These are phyloP conservation scores for Dactylellina drechsleri DNA, from an alignment of 2,329 filamentous ascomycete genomes.

Conservation along the genomic window DNA sequence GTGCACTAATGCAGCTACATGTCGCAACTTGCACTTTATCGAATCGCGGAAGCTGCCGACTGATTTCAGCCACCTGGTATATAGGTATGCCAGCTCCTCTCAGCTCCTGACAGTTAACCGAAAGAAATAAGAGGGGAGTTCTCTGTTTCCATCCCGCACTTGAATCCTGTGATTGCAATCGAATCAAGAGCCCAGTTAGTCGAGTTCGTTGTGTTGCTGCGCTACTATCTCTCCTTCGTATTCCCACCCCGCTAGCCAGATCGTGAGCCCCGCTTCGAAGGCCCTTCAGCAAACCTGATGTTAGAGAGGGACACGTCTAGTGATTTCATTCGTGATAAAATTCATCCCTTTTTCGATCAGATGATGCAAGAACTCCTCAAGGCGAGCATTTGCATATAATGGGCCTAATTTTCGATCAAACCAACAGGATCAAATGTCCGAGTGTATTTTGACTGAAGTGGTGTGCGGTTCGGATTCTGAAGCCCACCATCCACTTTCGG, in stretches of 20 bases:
- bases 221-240: conserved; percentile 25
- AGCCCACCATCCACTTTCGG: conserved; percentile 1
- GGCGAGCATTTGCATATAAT: conserved; percentile 42
- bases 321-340: conserved; percentile 46
- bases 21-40: conserved; percentile 54
- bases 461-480: conserved; percentile 16
- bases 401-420: conserved; percentile 12
- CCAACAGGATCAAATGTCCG: conserved; percentile 39
- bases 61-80: conserved; percentile 50
- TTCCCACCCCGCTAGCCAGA: conserved; percentile 35
- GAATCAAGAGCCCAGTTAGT: neutral
- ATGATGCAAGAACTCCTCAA: conserved; percentile 54
- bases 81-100: conserved; percentile 51
- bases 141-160: conserved; percentile 27
- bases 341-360: conserved; percentile 36
- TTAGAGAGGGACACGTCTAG: conserved; percentile 49
- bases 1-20: conserved; percentile 52
- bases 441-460: conserved; percentile 10
- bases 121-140: conserved; percentile 52
- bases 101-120: conserved; percentile 54
- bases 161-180: conserved; percentile 38
- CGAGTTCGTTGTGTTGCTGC: conserved; percentile 8
- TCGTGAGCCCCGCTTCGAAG: conserved; percentile 36
- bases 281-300: conserved; percentile 43
- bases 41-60: conserved; percentile 55